A percentile compares a stretch with the other conserved stretches of the same genome.
Evolutionary conservation across 768 basidiomycete species (phyloP).

Genomic region (Lactarius sanguifluus): DNA sequence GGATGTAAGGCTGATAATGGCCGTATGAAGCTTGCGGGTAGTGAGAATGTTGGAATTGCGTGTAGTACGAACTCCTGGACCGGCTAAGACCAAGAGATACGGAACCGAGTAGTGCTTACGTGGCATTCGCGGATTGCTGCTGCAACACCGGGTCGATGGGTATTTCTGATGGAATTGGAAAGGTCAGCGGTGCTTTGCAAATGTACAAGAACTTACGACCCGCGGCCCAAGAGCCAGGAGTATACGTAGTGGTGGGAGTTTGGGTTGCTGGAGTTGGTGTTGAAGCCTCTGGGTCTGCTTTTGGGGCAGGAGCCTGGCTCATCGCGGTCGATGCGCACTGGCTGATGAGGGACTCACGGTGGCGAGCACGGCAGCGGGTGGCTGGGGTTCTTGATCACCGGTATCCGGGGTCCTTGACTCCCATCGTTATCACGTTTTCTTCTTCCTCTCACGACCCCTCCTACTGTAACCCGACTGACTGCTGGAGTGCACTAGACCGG

Average conservation of each 20-base stretch:
- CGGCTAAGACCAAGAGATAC: conserved; percentile 14
- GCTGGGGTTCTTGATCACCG: background rate
- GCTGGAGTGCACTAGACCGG: too few species aligned
- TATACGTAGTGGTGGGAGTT: conserved; percentile 23
- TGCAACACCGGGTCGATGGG: conserved; percentile 31
- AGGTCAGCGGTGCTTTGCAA: background rate
- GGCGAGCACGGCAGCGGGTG: background rate
- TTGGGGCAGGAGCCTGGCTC: conserved; percentile 23
- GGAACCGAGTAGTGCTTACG: conserved; percentile 16
- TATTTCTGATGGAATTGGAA: conserved; percentile 25
- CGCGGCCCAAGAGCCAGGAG: conserved; percentile 20
- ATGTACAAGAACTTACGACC: conserved; percentile 19
- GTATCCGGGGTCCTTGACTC: background rate
- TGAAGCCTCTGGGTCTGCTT: conserved; percentile 23
- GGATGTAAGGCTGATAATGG: conserved; percentile 35
- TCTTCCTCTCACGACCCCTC: too few species aligned
- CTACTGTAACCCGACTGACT: too few species aligned
- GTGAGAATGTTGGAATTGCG: conserved; percentile 31
- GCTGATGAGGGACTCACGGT: background rate
- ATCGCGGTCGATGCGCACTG: conserved; percentile 1
- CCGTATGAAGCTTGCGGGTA: conserved; percentile 35
- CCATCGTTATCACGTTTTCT: too few species aligned
- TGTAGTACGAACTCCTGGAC: conserved; percentile 28
- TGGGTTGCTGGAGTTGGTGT: conserved; percentile 13
- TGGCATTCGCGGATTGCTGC: conserved; percentile 29